Evolutionary conservation across 2,329 filamentous ascomycete species (phyloP).

Genomic region (Pestalotiopsis sp.): DNA sequence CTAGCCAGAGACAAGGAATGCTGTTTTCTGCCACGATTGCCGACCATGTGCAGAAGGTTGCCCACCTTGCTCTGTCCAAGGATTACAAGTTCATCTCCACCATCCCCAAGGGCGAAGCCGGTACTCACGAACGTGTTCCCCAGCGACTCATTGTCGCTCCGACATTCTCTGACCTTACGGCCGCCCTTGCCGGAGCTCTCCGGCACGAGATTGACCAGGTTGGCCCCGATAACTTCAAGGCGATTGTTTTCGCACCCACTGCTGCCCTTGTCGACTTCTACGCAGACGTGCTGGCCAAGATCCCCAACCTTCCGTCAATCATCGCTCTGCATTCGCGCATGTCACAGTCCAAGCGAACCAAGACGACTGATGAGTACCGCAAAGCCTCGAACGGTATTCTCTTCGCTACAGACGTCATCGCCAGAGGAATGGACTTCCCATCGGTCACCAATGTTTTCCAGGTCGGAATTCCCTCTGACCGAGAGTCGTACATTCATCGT

Average conservation of each 20-base stretch:
- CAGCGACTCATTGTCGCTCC: constrained; percentile 72
- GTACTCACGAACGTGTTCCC: constrained; percentile 76
- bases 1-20: constrained; percentile 70
- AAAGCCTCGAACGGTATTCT: constrained; percentile 54
- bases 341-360: constrained; percentile 51
- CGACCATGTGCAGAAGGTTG: constrained; percentile 76
- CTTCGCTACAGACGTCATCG: constrained; percentile 72
- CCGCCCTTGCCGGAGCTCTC: constrained; percentile 61
- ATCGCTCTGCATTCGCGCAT: constrained; percentile 55
- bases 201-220: constrained; percentile 42
- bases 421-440: constrained; percentile 74
- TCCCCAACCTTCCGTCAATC: constrained; percentile 45
- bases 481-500: constrained; percentile 69
- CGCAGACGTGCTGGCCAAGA: constrained; percentile 43
- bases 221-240: constrained; percentile 68
- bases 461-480: constrained; percentile 59
- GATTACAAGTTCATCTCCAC: constrained; percentile 83
- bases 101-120: constrained; percentile 72
- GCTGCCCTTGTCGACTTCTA: constrained; percentile 56
- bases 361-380: constrained; percentile 67
- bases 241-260: constrained; percentile 78
- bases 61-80: constrained; percentile 67
- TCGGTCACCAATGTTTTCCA: constrained; percentile 71
- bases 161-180: constrained; percentile 69
- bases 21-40: constrained; percentile 87